Conservation (phyloP, 1,284 basidiomycete genomes). For the Cystobasidium sp. region DNA sequence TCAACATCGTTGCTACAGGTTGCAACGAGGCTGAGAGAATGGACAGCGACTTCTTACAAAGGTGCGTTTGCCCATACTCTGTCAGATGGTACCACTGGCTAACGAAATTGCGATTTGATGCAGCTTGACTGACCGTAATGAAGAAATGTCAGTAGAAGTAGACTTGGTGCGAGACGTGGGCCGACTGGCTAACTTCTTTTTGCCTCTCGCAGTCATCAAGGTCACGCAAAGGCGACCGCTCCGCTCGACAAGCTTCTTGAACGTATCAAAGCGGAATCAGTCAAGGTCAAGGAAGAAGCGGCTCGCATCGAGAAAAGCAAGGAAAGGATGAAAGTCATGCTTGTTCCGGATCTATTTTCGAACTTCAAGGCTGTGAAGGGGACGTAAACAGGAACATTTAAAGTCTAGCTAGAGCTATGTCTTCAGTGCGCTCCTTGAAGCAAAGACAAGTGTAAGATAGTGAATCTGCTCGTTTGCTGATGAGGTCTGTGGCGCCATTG, state of each 20-base stretch:
- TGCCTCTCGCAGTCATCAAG: background rate
- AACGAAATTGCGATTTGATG: background rate
- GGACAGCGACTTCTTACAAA: conserved; percentile 12
- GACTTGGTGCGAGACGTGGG: background rate
- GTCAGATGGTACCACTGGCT: background rate
- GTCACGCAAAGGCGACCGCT: background rate
- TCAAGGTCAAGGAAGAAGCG: background rate
- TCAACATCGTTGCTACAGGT: conserved; percentile 16
- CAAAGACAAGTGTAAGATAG: no score
- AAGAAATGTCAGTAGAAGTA: conserved; percentile 9
- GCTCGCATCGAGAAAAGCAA: background rate
- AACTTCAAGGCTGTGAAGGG: background rate
- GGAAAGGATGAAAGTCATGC: background rate
- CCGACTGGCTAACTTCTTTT: background rate
- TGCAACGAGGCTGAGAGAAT: conserved; percentile 20
- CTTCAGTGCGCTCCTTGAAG: no score
- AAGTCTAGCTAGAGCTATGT: no score
- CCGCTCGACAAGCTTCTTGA: background rate
- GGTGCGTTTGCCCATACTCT: background rate
- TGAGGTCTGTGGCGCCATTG: no score
- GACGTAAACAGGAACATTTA: no score
- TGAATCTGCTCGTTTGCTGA: no score
- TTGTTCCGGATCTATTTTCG: conserved; percentile 2
- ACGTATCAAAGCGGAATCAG: background rate
- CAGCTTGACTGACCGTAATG: background rate